Evolutionary conservation across 192 early-diverging fungal species (phyloP).

Genomic region (Phycomyces blakesleeanus): DNA sequence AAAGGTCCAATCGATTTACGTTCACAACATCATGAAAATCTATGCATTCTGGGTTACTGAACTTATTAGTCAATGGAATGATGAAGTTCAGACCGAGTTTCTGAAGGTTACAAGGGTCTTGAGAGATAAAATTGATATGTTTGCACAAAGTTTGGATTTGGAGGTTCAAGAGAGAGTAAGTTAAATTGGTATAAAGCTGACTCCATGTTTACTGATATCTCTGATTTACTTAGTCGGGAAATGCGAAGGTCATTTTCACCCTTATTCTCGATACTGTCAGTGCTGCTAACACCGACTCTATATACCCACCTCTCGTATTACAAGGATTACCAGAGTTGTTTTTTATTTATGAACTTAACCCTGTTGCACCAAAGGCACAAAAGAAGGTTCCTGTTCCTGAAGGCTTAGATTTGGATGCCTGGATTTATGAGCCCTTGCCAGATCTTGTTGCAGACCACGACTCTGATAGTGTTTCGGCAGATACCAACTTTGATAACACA

Average conservation of each 20-base stretch:
- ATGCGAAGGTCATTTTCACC: slow-evolving; percentile 45
- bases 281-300: slow-evolving; percentile 20
- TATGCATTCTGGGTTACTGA: slow-evolving; percentile 59
- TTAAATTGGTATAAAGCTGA: slow-evolving; percentile 6
- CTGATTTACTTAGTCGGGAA: slow-evolving; percentile 36
- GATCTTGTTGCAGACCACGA: slow-evolving; percentile 26
- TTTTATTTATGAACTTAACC: slow-evolving; percentile 82
- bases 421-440: slow-evolving; percentile 73
- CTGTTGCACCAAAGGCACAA: slow-evolving; percentile 87
- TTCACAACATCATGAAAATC: slow-evolving; percentile 71
- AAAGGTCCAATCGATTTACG: slow-evolving; percentile 60
- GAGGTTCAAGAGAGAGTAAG: slow-evolving; percentile 79
- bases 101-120: slow-evolving; percentile 43
- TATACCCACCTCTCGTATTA: slow-evolving; percentile 46
- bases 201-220: neutral
- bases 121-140: slow-evolving; percentile 46
- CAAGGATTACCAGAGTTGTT: slow-evolving; percentile 62
- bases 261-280: slow-evolving; percentile 43
- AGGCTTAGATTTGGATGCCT: slow-evolving; percentile 77
- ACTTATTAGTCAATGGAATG: slow-evolving; percentile 49
- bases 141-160: slow-evolving; percentile 52
- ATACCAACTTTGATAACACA: slow-evolving; percentile 11
- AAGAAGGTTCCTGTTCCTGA: slow-evolving; percentile 84
- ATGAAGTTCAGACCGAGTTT: slow-evolving; percentile 45
- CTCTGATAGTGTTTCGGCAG: slow-evolving; percentile 14